Conservation (phyloP, 2,329 filamentous ascomycete genomes). For the Pseudopyricularia javanii region DNA sequence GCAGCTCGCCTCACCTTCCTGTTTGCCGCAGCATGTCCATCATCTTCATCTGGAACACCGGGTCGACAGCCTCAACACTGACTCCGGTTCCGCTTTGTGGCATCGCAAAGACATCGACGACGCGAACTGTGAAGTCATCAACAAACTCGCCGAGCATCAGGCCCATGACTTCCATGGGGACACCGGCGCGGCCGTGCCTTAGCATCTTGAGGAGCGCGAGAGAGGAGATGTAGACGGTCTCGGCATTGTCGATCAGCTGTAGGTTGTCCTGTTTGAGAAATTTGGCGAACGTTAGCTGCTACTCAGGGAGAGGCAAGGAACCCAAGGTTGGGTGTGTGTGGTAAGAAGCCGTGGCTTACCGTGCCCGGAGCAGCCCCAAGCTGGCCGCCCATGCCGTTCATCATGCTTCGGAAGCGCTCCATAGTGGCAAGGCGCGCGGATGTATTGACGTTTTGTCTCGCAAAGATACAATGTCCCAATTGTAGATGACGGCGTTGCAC, state of each 20-base stretch:
- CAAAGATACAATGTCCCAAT: neutral
- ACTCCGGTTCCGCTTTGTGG: slow-evolving; percentile 97
- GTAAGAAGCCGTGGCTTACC: slow-evolving; percentile 29
- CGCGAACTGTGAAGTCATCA: slow-evolving; percentile 95
- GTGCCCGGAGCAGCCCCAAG: slow-evolving; percentile 47
- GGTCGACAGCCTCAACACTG: slow-evolving; percentile 95
- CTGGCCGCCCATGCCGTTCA: slow-evolving; percentile 56
- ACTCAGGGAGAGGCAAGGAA: neutral
- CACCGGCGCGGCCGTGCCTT: slow-evolving; percentile 89
- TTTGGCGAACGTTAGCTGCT: slow-evolving; percentile 1
- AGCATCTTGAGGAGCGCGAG: slow-evolving; percentile 97
- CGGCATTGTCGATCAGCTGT: slow-evolving; percentile 93
- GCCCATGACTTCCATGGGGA: slow-evolving; percentile 99
- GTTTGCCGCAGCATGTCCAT: slow-evolving; percentile 99
- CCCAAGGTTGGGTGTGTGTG: neutral
- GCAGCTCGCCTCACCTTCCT: slow-evolving; percentile 55
- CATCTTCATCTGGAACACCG: slow-evolving; percentile 99
- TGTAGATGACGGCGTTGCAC: neutral
- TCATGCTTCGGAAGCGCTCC: slow-evolving; percentile 86
- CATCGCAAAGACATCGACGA: slow-evolving; percentile 99
- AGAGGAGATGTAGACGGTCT: slow-evolving; percentile 98
- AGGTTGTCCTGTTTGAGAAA: slow-evolving; percentile 57
- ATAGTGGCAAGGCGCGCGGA: slow-evolving; percentile 32
- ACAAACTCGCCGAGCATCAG: slow-evolving; percentile 98
- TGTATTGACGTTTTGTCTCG: neutral